These are phyloP conservation scores for Anisodus acutangulus DNA, from an alignment of 257 asterid species.

Conservation along the genomic window DNA sequence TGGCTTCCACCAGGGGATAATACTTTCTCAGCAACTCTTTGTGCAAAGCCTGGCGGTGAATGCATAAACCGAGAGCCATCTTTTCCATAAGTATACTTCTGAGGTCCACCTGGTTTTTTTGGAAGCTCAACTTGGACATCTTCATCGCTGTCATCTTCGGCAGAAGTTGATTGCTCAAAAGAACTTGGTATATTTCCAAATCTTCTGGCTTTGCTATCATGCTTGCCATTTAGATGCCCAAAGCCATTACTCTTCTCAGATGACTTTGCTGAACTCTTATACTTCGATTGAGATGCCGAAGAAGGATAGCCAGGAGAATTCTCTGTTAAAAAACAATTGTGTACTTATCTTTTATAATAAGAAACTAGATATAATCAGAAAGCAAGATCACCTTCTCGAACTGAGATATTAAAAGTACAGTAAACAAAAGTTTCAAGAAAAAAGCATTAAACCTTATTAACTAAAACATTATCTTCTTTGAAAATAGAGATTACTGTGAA, in stretches of 20 bases:
- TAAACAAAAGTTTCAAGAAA: not conserved
- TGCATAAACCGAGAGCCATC: conserved; percentile 39
- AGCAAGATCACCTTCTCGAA: not conserved
- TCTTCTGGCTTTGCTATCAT: conserved; percentile 38
- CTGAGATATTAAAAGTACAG: not conserved
- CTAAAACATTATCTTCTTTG: not conserved
- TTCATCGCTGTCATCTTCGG: conserved; percentile 58
- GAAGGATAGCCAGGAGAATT: conserved; percentile 43
- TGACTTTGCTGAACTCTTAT: conserved; percentile 40
- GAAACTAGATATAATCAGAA: conserved; percentile 21
- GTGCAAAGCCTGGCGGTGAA: conserved; percentile 43
- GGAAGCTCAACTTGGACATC: conserved; percentile 41
- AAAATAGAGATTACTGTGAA: not conserved
- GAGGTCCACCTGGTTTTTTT: conserved; percentile 41
- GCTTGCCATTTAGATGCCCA: conserved; percentile 46
- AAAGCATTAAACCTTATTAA: not conserved
- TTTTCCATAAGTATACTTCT: conserved; percentile 32
- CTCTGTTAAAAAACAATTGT: conserved; percentile 44
- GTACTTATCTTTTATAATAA: not conserved
- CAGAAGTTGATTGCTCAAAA: conserved; percentile 53
- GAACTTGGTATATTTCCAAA: conserved; percentile 45
- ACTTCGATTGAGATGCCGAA: conserved; percentile 40
- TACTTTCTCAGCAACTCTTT: conserved; percentile 41
- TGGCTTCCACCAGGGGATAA: conserved; percentile 42
- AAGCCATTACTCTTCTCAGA: conserved; percentile 44